Evolutionary conservation across 164 flowering plant species (phyloP).

Genomic region (Euptelea pleiosperma): DNA sequence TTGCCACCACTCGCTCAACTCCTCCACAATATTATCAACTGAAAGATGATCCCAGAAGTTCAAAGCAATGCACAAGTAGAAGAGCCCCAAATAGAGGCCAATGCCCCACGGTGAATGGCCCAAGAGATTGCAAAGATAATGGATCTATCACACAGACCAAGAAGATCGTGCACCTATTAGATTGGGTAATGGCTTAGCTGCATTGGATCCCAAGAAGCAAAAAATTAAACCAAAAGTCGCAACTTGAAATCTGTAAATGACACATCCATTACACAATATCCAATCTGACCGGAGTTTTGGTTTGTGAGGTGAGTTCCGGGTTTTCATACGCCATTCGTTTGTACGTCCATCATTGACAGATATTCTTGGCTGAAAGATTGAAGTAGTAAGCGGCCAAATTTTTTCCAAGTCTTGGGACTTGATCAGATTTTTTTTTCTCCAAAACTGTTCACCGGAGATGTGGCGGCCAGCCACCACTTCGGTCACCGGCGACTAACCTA

Average conservation of each 20-base stretch:
- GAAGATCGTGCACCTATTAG: conserved; percentile 64
- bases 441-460: no score
- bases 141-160: conserved; percentile 22
- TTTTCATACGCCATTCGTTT: conserved; percentile 1
- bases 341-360: neutral
- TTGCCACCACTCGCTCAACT: conserved; percentile 68
- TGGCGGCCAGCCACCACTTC: no score
- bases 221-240: conserved; percentile 53
- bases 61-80: conserved; percentile 26
- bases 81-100: conserved; percentile 24
- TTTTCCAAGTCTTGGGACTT: no score
- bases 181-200: conserved; percentile 64
- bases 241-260: conserved; percentile 21
- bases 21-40: conserved; percentile 59
- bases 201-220: conserved; percentile 66
- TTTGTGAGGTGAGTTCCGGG: conserved; percentile 7
- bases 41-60: conserved; percentile 47
- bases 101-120: conserved; percentile 24
- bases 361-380: no score
- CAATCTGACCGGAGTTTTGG: conserved; percentile 5
- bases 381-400: no score
- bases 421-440: no score
- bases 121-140: conserved; percentile 21
- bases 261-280: neutral
- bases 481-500: no score